phyloP scores from a whole-genome alignment of 768 basidiomycete genomes.

The Leccinum imitatum region DNA sequence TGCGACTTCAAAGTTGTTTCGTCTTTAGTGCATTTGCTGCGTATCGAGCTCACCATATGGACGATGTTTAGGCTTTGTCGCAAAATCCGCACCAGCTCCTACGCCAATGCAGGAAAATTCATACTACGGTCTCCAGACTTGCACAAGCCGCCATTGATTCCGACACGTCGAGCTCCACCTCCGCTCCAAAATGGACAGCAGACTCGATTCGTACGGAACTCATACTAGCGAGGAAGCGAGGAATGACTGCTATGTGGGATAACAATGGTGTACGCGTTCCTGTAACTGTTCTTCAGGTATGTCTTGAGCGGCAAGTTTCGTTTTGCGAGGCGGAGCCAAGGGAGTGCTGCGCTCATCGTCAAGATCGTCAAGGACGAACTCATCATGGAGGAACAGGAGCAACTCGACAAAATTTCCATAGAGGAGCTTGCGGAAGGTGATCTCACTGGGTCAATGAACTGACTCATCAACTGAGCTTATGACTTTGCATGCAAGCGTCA shows the following conservation, averaged over 20 bases:
- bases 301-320: constrained; percentile 66
- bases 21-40: not conserved
- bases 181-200: constrained; percentile 73
- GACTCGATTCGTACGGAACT: constrained; percentile 86
- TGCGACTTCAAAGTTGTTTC: constrained; percentile 14
- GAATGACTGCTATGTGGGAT: constrained; percentile 95
- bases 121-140: constrained; percentile 39
- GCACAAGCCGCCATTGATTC: constrained; percentile 26
- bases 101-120: constrained; percentile 40
- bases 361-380: constrained; percentile 87
- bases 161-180: constrained; percentile 20
- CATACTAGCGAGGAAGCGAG: constrained; percentile 89
- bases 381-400: constrained; percentile 80
- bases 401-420: constrained; percentile 71
- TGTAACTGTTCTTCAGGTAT: constrained; percentile 92
- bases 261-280: constrained; percentile 84
- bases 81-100: constrained; percentile 38
- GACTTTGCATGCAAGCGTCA: constrained; percentile 78
- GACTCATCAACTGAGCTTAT: constrained; percentile 81
- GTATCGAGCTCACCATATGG: constrained; percentile 23
- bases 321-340: constrained; percentile 61
- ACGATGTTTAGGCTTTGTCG: constrained; percentile 52
- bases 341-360: constrained; percentile 77
- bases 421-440: constrained; percentile 88
- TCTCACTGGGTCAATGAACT: constrained; percentile 6